These are phyloP conservation scores for Dictyostelium brefeldianum DNA, from an alignment of 78 protist species.

Conservation along the genomic window DNA sequence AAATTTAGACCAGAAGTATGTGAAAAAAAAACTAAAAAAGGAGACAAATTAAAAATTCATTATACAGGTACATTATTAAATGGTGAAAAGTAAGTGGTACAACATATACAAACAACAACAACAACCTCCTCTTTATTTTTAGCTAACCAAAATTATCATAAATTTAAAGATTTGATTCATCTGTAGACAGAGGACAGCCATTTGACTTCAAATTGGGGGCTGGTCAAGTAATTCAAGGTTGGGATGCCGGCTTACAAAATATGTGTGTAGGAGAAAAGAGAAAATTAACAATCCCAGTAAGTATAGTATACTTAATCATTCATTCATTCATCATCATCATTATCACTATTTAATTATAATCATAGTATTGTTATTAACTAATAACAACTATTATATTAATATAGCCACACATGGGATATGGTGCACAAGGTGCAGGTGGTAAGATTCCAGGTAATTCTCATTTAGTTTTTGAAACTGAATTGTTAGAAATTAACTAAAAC, in stretches of 20 bases:
- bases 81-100: slow-evolving; percentile 3
- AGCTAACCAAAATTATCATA: neutral
- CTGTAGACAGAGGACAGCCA: slow-evolving; percentile 72
- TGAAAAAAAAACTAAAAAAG: slow-evolving; percentile 50
- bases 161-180: slow-evolving; percentile 76
- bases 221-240: slow-evolving; percentile 86
- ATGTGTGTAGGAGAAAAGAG: slow-evolving; percentile 91
- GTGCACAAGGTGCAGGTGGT: slow-evolving; percentile 76
- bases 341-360: too few relatives aligned
- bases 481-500: slow-evolving; percentile 53
- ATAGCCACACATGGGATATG: slow-evolving; percentile 75
- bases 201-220: slow-evolving; percentile 86
- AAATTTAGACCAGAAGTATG: slow-evolving; percentile 82
- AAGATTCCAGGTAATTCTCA: slow-evolving; percentile 82
- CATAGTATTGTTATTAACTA: too few relatives aligned
- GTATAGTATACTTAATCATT: neutral
- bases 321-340: too few relatives aligned
- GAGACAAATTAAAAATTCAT: slow-evolving; percentile 80
- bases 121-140: neutral
- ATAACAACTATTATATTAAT: neutral
- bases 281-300: slow-evolving; percentile 81
- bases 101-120: neutral
- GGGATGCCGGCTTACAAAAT: slow-evolving; percentile 83
- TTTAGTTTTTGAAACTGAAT: slow-evolving; percentile 81
- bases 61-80: slow-evolving; percentile 60